Conservation (phyloP, 805 yeast genomes). For the Saccharomycopsis sp. region DNA sequence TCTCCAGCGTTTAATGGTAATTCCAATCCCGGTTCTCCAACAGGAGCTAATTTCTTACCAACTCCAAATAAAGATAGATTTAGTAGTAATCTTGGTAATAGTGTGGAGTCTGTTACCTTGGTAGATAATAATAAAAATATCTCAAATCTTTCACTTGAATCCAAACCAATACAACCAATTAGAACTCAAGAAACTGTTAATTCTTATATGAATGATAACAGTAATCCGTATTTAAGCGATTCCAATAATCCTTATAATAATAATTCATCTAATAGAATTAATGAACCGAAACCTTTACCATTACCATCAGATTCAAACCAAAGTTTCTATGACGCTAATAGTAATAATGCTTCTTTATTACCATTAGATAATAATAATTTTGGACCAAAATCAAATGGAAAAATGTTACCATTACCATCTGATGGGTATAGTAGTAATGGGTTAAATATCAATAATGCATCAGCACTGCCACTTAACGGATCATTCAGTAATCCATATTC, state of each 20-base stretch:
- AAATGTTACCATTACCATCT: slow-evolving; percentile 8
- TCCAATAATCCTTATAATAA: background rate
- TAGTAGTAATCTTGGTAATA: slow-evolving; percentile 8
- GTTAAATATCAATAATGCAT: background rate
- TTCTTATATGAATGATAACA: background rate
- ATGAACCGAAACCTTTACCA: background rate
- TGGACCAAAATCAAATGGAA: too few species aligned
- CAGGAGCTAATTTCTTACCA: slow-evolving; percentile 29
- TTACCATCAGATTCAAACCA: background rate
- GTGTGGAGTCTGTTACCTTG: slow-evolving; percentile 13
- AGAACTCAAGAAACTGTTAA: background rate
- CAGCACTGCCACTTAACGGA: background rate
- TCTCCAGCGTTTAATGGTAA: slow-evolving; percentile 35
- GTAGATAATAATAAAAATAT: slow-evolving; percentile 1
- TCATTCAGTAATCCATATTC: background rate
- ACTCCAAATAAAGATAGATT: slow-evolving; percentile 21
- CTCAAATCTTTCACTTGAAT: background rate
- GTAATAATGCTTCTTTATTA: too few species aligned
- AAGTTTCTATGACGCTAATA: too few species aligned
- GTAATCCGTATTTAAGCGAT: background rate
- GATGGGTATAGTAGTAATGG: background rate
- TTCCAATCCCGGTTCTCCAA: slow-evolving; percentile 25
- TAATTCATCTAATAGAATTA: background rate
- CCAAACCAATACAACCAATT: background rate
- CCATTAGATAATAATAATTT: slow-evolving; percentile 1